Evolutionary conservation across 2,329 filamentous ascomycete species (phyloP), one percentile per base, ranked within the genome.

Genomic region (Pseudogymnoascus sp.): DNA sequence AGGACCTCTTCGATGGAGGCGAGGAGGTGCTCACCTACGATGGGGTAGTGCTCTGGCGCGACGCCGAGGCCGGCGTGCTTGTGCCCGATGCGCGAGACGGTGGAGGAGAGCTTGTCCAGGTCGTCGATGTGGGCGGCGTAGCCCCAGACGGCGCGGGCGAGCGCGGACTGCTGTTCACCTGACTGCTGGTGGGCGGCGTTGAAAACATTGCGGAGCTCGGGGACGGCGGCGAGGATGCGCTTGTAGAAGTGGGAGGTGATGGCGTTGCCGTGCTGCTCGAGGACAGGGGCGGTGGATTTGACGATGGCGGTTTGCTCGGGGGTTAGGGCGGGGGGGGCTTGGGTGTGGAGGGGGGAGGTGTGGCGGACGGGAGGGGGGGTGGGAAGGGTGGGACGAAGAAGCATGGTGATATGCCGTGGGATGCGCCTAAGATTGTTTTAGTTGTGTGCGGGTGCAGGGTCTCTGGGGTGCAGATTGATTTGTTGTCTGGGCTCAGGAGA

Each of bases 11-110:
- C 82, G 75, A 93, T 88, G 1, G 88, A 87, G 60, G 80, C 81
- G 21, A 93, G 78, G 2, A 93, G 80, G 72, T 86, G 80, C 67
- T 83, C 80, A 42, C 87, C 89, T 1, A 93, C 89, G 38, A 91
- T 81, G 62, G 79, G 75, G 72, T 92, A 92, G 62, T 91, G 85
- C 19, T 86, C 86, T 0, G 88, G 80, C 66, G 79, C 77, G 70
- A 93, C 82, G 72, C 83, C 84, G n/a, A 92, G 80, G 1, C 84
- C 88, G 29, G 82, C 88, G 70, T 93, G 89, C 77, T 91, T 91
- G 70, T 91, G 84, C 63, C 86, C 87, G 67, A 93, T 91, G 70
- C 87, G 83, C 73, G 90, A 86, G n/a, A 84, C 79, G 46, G 76
- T 77, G 31, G 82, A 79, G 13, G 73, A 73, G 5, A 91, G 79